phyloP scores from a whole-genome alignment of 768 basidiomycete species.

The Lentinula lateritia region DNA sequence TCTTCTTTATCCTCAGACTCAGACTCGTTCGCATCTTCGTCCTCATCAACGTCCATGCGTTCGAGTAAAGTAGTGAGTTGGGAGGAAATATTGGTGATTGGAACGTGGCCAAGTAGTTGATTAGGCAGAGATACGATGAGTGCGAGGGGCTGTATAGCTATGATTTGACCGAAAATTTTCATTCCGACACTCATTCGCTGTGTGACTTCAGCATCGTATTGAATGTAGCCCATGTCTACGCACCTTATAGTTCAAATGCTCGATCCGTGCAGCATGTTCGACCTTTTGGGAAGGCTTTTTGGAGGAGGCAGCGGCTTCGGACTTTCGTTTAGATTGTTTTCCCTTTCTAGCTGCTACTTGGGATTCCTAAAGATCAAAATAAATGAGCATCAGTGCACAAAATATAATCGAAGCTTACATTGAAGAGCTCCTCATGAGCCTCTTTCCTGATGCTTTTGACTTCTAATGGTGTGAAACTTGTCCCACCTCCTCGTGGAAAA shows the following conservation, averaged over 20 bases:
- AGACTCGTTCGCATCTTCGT: slow-evolving; percentile 37
- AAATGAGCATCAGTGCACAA: slow-evolving; percentile 4
- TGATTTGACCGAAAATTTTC: slow-evolving; percentile 84
- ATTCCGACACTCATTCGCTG: slow-evolving; percentile 80
- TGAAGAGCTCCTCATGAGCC: slow-evolving; percentile 75
- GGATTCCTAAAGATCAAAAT: slow-evolving; percentile 29
- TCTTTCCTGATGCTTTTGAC: slow-evolving; percentile 82
- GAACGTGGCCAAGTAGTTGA: slow-evolving; percentile 89
- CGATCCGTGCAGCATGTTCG: slow-evolving; percentile 62
- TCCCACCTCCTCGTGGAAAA: slow-evolving; percentile 95
- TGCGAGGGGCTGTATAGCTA: slow-evolving; percentile 82
- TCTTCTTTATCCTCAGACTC: slow-evolving; percentile 48
- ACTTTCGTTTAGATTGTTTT: slow-evolving; percentile 45
- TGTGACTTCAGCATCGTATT: slow-evolving; percentile 7
- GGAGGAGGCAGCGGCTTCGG: slow-evolving; percentile 28
- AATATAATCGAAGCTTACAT: slow-evolving; percentile 33
- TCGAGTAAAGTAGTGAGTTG: slow-evolving; percentile 74
- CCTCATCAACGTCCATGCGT: slow-evolving; percentile 47
- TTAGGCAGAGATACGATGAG: slow-evolving; percentile 93
- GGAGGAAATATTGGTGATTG: slow-evolving; percentile 86
- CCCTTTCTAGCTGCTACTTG: slow-evolving; percentile 32
- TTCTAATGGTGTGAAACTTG: slow-evolving; percentile 81
- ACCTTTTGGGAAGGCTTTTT: slow-evolving; percentile 36
- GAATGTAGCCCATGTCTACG: slow-evolving; percentile 4
- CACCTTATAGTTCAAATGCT: slow-evolving; percentile 93